Conservation (phyloP, 2,329 filamentous ascomycete genomes). For the Calonectria pseudoreteaudii region DNA sequence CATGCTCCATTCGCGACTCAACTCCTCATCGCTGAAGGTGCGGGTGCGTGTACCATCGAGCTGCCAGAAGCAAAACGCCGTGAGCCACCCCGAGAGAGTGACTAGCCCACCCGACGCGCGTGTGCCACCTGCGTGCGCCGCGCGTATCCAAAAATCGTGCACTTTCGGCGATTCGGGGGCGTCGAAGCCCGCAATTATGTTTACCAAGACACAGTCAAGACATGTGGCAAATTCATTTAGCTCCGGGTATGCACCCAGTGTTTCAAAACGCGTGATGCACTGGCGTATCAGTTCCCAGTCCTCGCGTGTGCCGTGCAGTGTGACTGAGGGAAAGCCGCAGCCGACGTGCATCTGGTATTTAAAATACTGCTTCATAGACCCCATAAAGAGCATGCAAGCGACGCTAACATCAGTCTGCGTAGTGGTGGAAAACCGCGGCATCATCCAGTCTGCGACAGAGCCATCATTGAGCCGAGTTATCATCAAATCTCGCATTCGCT, state of each 20-base stretch:
- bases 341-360: slow-evolving; percentile 12
- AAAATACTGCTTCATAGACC: slow-evolving; percentile 29
- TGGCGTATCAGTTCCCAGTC: slow-evolving; percentile 21
- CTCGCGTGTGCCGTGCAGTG: slow-evolving; percentile 15
- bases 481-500: slow-evolving; percentile 12
- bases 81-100: slow-evolving; percentile 29
- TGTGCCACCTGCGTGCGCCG: slow-evolving; percentile 22
- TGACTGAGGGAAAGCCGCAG: slow-evolving; percentile 25
- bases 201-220: slow-evolving; percentile 9
- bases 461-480: not conserved
- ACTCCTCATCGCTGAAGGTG: not conserved
- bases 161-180: slow-evolving; percentile 17
- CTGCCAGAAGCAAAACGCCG: slow-evolving; percentile 31
- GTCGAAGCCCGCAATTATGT: slow-evolving; percentile 29
- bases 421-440: slow-evolving; percentile 21
- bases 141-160: slow-evolving; percentile 34
- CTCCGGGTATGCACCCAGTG: not conserved
- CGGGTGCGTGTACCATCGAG: slow-evolving; percentile 4
- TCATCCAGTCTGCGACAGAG: slow-evolving; percentile 13
- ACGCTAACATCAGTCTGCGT: slow-evolving; percentile 19
- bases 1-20: not conserved
- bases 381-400: slow-evolving; percentile 25
- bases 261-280: slow-evolving; percentile 5
- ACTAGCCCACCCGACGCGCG: slow-evolving; percentile 8
- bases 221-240: not conserved